These are phyloP conservation scores for Candida saitoana DNA, from an alignment of 805 yeast species.

Conservation along the genomic window DNA sequence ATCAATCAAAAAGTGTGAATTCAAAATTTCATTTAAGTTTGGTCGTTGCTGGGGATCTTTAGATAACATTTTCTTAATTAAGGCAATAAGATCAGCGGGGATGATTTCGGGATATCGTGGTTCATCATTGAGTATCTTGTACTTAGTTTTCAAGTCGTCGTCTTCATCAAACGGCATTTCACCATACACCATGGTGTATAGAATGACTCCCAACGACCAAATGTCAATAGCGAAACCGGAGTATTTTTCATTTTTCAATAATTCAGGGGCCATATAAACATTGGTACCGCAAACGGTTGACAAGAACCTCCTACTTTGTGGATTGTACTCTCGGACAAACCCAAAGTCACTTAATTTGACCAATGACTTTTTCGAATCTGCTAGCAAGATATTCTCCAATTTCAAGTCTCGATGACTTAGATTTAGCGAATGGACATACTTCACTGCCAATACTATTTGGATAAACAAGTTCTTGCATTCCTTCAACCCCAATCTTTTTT, in stretches of 20 bases:
- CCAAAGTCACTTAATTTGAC: constrained; percentile 91
- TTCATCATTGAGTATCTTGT: constrained; percentile 57
- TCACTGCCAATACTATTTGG: constrained; percentile 62
- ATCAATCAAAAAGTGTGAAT: constrained; percentile 33
- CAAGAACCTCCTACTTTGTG: constrained; percentile 45
- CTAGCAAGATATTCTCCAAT: constrained; percentile 68
- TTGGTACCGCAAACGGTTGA: constrained; percentile 92
- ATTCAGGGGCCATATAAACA: constrained; percentile 96
- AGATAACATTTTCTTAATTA: constrained; percentile 52
- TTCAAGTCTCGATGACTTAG: constrained; percentile 84
- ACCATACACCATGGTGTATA: constrained; percentile 81
- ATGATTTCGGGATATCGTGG: constrained; percentile 53
- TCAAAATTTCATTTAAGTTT: constrained; percentile 31
- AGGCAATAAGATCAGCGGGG: constrained; percentile 45
- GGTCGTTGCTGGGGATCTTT: constrained; percentile 71
- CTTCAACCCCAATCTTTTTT: constrained; percentile 46
- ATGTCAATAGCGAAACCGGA: constrained; percentile 79
- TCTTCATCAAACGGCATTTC: constrained; percentile 91
- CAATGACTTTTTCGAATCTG: constrained; percentile 48
- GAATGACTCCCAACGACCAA: constrained; percentile 89
- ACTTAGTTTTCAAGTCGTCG: constrained; percentile 57
- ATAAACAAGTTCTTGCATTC: constrained; percentile 54
- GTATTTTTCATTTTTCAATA: constrained; percentile 63
- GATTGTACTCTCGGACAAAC: constrained; percentile 71
- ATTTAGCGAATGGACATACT: constrained; percentile 71